Evolutionary conservation across 2,329 filamentous ascomycete genomes (phyloP).

Genomic region (Fusarium multiceps): DNA sequence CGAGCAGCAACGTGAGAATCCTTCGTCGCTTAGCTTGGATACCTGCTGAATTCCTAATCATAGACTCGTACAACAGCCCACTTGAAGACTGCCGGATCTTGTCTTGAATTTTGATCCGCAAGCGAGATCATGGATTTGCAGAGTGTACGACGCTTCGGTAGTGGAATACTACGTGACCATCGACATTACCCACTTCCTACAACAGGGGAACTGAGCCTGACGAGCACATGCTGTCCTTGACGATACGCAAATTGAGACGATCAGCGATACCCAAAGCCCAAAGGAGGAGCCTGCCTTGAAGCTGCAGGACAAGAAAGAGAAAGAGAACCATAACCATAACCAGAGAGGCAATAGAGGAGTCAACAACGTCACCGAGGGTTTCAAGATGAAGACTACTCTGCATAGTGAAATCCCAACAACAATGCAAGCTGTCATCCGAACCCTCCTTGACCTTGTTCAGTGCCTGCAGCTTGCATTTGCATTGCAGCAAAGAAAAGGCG

Average conservation of each 20-base stretch:
- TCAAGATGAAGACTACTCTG: background rate
- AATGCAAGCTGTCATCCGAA: conserved; percentile 10
- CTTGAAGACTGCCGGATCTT: background rate
- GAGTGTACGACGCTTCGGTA: background rate
- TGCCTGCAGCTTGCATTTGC: conserved; percentile 23
- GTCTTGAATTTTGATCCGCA: conserved; percentile 27
- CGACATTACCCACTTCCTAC: conserved; percentile 1
- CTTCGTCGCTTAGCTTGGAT: background rate
- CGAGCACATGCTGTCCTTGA: background rate
- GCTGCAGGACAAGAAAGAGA: background rate
- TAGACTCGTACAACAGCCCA: background rate
- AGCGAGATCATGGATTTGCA: conserved; percentile 30
- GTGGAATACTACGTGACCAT: conserved; percentile 14
- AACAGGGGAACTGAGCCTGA: conserved; percentile 5
- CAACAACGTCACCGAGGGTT: background rate
- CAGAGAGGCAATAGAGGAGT: background rate
- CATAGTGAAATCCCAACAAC: background rate
- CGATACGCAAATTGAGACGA: background rate
- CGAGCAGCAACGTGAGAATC: background rate
- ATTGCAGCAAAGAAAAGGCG: background rate
- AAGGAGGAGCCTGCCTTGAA: background rate
- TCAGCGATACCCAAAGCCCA: conserved; percentile 2
- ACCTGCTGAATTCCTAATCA: background rate
- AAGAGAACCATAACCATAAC: background rate
- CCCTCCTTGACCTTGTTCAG: conserved; percentile 3